phyloP scores from a whole-genome alignment of 139 green algal genomes.

The Pleodorina starrii region DNA sequence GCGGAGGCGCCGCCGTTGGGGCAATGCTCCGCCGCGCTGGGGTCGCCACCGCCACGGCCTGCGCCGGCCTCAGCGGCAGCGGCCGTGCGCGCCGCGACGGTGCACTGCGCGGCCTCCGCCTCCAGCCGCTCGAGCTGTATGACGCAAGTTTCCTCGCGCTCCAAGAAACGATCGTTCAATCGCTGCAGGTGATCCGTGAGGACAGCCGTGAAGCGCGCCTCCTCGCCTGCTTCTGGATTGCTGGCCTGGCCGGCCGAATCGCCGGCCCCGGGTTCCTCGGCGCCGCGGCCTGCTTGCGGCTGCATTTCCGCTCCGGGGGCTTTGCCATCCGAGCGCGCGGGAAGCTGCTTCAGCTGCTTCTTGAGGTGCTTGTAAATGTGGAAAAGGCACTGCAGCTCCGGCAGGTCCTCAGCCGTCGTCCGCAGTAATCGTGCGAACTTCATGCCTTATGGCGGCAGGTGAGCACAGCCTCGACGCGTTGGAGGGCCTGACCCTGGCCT shows the following conservation, averaged over 20 bases:
- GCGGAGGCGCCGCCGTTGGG: not conserved
- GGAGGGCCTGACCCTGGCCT: not conserved
- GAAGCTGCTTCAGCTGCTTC: conserved; percentile 65
- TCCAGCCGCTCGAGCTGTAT: conserved; percentile 70
- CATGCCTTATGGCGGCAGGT: conserved; percentile 60
- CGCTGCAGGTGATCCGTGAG: conserved; percentile 70
- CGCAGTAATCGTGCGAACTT: conserved; percentile 84
- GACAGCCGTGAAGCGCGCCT: conserved; percentile 64
- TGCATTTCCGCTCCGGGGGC: not conserved
- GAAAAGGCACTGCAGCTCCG: conserved; percentile 79
- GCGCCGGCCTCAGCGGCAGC: not conserved
- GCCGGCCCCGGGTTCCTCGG: not conserved
- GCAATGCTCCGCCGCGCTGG: not conserved
- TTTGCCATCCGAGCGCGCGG: conserved; percentile 24
- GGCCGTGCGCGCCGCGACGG: not conserved
- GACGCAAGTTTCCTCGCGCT: conserved; percentile 82
- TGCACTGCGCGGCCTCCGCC: conserved; percentile 15
- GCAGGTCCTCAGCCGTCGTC: conserved; percentile 69
- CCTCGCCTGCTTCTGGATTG: conserved; percentile 51
- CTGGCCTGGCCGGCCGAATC: not conserved
- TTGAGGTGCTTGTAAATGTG: conserved; percentile 82
- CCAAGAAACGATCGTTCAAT: conserved; percentile 86
- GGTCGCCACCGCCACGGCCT: not conserved
- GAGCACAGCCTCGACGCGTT: not conserved
- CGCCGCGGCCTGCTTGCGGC: not conserved